Conservation (phyloP, 2,329 filamentous ascomycete genomes). For the Immersiporthe knoxdaviesiana region DNA sequence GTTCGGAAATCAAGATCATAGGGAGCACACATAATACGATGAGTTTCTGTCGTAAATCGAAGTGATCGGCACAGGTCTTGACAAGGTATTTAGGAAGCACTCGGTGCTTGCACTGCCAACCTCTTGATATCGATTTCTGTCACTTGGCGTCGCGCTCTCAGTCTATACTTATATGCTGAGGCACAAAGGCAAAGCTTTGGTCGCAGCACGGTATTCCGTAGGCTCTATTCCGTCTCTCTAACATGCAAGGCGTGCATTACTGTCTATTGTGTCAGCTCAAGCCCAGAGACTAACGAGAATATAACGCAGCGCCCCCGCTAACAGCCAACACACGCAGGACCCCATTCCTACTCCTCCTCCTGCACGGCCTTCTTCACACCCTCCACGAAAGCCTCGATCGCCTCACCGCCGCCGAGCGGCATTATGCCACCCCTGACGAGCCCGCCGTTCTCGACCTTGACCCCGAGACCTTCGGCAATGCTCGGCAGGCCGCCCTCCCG, state of each 20-base stretch:
- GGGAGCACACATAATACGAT: not conserved
- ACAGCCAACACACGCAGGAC: not conserved
- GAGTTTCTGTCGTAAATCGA: not conserved
- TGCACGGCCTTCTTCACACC: slow-evolving; percentile 82
- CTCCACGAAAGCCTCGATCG: slow-evolving; percentile 87
- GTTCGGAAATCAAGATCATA: not conserved
- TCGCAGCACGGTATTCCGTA: slow-evolving; percentile 1
- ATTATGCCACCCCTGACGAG: slow-evolving; percentile 77
- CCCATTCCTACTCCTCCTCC: slow-evolving; percentile 48
- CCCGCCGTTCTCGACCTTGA: slow-evolving; percentile 83
- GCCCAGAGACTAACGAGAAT: not conserved
- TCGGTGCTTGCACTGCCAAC: not conserved
- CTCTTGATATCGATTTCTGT: too few species aligned
- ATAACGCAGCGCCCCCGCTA: not conserved
- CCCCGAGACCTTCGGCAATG: slow-evolving; percentile 81
- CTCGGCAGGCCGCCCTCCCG: slow-evolving; percentile 89
- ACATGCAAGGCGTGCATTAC: not conserved
- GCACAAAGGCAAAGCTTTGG: not conserved
- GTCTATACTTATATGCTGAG: not conserved
- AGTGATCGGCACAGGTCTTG: not conserved
- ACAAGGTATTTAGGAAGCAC: not conserved
- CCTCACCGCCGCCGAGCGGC: slow-evolving; percentile 84
- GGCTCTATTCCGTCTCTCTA: not conserved
- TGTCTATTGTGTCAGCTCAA: not conserved
- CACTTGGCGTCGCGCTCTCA: too few species aligned